Evolutionary conservation across 345 rosid species (phyloP), one percentile per base, ranked within the genome.

Genomic region (Lepidium aucheri): DNA sequence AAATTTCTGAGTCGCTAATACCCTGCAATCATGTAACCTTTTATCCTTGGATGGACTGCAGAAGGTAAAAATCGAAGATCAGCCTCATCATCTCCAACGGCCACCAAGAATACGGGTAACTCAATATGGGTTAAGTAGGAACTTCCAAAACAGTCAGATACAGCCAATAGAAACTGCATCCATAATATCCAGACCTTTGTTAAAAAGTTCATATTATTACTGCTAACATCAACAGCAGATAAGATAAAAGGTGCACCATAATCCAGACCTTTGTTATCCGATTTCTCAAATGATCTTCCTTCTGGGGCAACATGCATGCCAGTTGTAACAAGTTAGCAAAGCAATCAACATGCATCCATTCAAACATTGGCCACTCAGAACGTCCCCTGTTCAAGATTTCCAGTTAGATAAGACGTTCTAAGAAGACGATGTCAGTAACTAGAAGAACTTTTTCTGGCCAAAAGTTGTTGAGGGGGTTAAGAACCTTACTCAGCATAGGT

Each of bases 281-380:
- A 68, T 80, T 90, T 82, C 96, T 80, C 80, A 93, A 78, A 75
- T 75, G 82, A 68, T 93, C 98, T 76, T 93, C 98, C 70, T 93
- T 93, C 63, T 69, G 94, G 33, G 96, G 89, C 69, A 93, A 79
- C 86, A 88, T 72, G 83, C 87, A 85, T 63, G 85, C 80, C 70
- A 93, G 75, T 64, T 85, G 88, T 73, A 90, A 80, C 77, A 93
- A 77, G 77, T 76, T 83, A 60, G 97, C 85, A 76, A 90, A 84
- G 92, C 98, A 93, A 70, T 88, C 91, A 4, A 78, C 82, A 80
- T 88, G 89, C 84, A 90, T 82, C 98, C 98, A 93, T 70, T 88
- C 96, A 79, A 93, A 93, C 72, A 78, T 79, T 46, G 84, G 90
- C 98, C 98, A 93, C 68, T 86, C 94, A 15, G 81, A 77, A 67